Evolutionary conservation across 805 yeast species (phyloP).

Genomic region (Isabelozyma gotoi): DNA sequence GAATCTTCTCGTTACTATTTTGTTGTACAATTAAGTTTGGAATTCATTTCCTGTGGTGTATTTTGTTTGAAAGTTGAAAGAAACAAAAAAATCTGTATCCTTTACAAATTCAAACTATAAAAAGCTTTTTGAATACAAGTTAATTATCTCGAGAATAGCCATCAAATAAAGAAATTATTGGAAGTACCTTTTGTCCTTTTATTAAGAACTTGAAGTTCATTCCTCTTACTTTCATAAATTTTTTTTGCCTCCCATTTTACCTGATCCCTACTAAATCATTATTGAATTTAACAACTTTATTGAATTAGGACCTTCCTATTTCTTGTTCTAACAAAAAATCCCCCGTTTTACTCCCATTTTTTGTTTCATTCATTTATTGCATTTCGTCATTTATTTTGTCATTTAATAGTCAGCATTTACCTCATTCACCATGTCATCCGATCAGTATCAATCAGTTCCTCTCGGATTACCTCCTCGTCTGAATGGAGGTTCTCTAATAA

Average conservation of each 20-base stretch:
- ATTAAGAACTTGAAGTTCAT: neutral
- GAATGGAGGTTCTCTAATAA: neutral
- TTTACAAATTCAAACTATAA: too few species aligned
- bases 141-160: too few species aligned
- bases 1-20: too few species aligned
- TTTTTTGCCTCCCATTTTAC: neutral
- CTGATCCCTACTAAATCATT: neutral
- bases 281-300: neutral
- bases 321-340: neutral
- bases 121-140: too few species aligned
- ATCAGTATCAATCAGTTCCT: neutral
- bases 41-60: too few species aligned
- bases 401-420: neutral
- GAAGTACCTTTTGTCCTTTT: neutral
- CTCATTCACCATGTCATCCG: neutral
- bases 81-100: too few species aligned
- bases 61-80: too few species aligned
- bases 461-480: neutral
- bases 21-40: too few species aligned
- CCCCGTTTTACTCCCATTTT: neutral
- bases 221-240: neutral
- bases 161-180: too few species aligned
- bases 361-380: neutral
- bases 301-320: neutral
- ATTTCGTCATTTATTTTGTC: neutral